phyloP scores from a whole-genome alignment of 2,329 filamentous ascomycete species.

The Claviceps fusiformis region DNA sequence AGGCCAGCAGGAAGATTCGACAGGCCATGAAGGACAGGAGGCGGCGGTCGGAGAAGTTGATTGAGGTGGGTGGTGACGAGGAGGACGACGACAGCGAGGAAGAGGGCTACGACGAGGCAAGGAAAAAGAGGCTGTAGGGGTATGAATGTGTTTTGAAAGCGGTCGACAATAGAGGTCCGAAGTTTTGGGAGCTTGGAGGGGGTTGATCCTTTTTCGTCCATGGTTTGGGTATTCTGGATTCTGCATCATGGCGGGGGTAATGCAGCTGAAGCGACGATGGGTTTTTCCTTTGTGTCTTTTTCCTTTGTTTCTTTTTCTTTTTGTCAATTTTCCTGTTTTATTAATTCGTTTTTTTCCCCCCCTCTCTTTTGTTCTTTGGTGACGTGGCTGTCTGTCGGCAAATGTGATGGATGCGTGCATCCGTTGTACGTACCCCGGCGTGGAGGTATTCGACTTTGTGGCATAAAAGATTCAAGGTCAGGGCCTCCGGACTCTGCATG shows the following conservation, averaged over 20 bases:
- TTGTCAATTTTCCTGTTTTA: too few relatives aligned
- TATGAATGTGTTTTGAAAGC: neutral
- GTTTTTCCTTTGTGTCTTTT: neutral
- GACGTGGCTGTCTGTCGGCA: too few relatives aligned
- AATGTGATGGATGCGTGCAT: too few relatives aligned
- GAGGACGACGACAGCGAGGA: constrained; percentile 27
- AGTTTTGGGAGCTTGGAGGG: too few relatives aligned
- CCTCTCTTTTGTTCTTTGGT: too few relatives aligned
- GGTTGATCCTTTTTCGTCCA: neutral
- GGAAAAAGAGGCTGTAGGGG: constrained; percentile 23
- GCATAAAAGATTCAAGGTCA: too few relatives aligned
- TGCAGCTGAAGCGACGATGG: neutral
- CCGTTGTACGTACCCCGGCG: too few relatives aligned
- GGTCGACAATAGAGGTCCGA: too few relatives aligned
- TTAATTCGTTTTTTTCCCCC: too few relatives aligned
- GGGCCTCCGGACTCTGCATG: too few relatives aligned
- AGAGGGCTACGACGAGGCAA: constrained; percentile 28
- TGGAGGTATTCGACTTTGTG: too few relatives aligned
- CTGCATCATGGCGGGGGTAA: neutral
- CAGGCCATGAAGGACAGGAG: constrained; percentile 63
- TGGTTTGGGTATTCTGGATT: neutral
- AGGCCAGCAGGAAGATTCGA: constrained; percentile 72
- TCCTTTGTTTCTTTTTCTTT: neutral
- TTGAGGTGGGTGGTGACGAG: constrained; percentile 22
- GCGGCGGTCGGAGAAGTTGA: constrained; percentile 33